phyloP scores from a whole-genome alignment of 2,329 filamentous ascomycete genomes.

The Aspergillus clavatus region DNA sequence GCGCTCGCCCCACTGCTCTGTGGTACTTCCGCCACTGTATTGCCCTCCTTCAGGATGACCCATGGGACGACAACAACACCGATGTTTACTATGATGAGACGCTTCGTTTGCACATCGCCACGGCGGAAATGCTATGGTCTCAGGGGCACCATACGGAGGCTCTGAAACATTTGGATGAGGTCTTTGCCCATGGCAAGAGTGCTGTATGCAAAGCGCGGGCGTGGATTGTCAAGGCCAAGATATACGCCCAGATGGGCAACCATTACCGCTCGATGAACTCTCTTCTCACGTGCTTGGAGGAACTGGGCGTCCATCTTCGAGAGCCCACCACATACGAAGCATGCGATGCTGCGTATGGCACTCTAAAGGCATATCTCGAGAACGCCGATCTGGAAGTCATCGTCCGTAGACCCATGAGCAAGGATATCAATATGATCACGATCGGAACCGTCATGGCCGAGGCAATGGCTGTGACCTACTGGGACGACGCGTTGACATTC shows the following conservation, averaged over 20 bases:
- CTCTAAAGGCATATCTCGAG: conserved; percentile 56
- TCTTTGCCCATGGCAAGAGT: conserved; percentile 66
- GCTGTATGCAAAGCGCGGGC: conserved; percentile 77
- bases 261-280: conserved; percentile 63
- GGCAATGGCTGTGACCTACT: conserved; percentile 55
- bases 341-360: conserved; percentile 70
- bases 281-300: conserved; percentile 65
- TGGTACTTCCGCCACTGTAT: conserved; percentile 77
- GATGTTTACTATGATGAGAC: conserved; percentile 87
- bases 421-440: conserved; percentile 40
- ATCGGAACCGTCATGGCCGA: conserved; percentile 55
- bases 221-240: conserved; percentile 75
- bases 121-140: conserved; percentile 78
- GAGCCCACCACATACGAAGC: conserved; percentile 65
- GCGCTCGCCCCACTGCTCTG: conserved; percentile 73
- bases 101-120: conserved; percentile 68
- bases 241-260: conserved; percentile 70
- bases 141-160: conserved; percentile 68
- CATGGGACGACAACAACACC: conserved; percentile 65
- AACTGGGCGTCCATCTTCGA: conserved; percentile 63
- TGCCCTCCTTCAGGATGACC: conserved; percentile 69
- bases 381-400: conserved; percentile 48
- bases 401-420: conserved; percentile 37
- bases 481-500: conserved; percentile 56
- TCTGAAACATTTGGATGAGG: conserved; percentile 60